Percentiles rank a stretch among this genome's conserved stretches.
Evolutionary conservation across 352 stramenopile genomes (phyloP).

Genomic region (Globisporangium takayamanum): DNA sequence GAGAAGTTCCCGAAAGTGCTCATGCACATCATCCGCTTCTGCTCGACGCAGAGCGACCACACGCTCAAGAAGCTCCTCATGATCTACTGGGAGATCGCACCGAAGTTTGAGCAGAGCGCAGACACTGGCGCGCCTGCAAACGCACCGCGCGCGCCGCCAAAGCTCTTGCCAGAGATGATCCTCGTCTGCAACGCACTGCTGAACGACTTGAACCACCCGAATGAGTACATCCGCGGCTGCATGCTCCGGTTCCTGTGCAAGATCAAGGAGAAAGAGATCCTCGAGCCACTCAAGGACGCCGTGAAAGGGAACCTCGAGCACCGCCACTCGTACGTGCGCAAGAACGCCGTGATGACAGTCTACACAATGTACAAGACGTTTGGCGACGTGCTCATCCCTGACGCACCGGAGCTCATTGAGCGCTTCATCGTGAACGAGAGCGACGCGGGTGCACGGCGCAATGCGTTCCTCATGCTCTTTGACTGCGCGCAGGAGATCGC

Average conservation of each 20-base stretch:
- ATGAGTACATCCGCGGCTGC: slow-evolving; percentile 99
- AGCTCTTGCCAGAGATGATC: slow-evolving; percentile 99
- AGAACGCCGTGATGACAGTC: slow-evolving; percentile 97
- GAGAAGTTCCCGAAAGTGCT: slow-evolving; percentile 97
- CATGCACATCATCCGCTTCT: slow-evolving; percentile 99
- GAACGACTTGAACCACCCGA: slow-evolving; percentile 99
- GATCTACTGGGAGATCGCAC: slow-evolving; percentile 99
- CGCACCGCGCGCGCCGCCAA: slow-evolving; percentile 50
- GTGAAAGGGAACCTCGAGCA: slow-evolving; percentile 98
- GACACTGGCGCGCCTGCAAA: slow-evolving; percentile 15
- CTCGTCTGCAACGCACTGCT: slow-evolving; percentile 99
- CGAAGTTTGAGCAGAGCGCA: slow-evolving; percentile 92
- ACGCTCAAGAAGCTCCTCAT: slow-evolving; percentile 99
- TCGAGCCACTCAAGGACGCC: slow-evolving; percentile 84
- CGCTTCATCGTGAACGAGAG: slow-evolving; percentile 93
- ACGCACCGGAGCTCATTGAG: slow-evolving; percentile 97
- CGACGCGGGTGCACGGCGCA: slow-evolving; percentile 92
- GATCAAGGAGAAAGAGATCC: slow-evolving; percentile 96
- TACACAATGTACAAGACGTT: slow-evolving; percentile 98
- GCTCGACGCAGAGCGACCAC: slow-evolving; percentile 98
- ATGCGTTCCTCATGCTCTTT: slow-evolving; percentile 99
- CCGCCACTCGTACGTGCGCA: slow-evolving; percentile 97
- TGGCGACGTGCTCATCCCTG: slow-evolving; percentile 92
- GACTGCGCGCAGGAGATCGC: slow-evolving; percentile 96
- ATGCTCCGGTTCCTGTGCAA: slow-evolving; percentile 99